phyloP scores from a whole-genome alignment of 192 early-diverging fungal genomes.

The Obelidium mucronatum region DNA sequence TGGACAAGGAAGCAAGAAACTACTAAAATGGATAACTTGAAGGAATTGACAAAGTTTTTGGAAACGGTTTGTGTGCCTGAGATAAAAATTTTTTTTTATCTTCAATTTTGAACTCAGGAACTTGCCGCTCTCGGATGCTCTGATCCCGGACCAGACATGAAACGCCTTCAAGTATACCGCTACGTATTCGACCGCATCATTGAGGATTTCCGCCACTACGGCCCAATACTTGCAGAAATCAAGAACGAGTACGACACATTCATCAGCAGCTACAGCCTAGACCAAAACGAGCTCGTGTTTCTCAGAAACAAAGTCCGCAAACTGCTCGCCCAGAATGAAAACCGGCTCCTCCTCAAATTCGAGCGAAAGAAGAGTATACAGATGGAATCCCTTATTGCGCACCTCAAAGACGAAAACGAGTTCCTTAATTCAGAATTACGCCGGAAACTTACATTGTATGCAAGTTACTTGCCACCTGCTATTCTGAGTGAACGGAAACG shows the following conservation, averaged over 20 bases:
- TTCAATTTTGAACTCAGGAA: conserved; percentile 31
- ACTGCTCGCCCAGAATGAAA: conserved; percentile 60
- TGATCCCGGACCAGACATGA: conserved; percentile 42
- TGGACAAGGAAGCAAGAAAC: conserved; percentile 36
- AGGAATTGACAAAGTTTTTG: conserved; percentile 42
- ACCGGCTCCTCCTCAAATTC: conserved; percentile 57
- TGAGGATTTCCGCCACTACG: conserved; percentile 53
- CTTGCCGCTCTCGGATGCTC: conserved; percentile 41
- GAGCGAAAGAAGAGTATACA: conserved; percentile 51
- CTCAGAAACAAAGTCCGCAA: conserved; percentile 57
- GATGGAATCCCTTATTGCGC: conserved; percentile 44
- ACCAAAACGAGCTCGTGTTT: conserved; percentile 53
- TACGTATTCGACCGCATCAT: conserved; percentile 54
- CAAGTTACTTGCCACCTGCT: conserved; percentile 55
- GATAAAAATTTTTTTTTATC: not conserved
- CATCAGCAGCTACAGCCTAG: conserved; percentile 41
- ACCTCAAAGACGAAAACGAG: conserved; percentile 46
- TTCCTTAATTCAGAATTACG: conserved; percentile 49
- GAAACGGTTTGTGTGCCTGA: conserved; percentile 22
- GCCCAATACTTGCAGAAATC: conserved; percentile 58
- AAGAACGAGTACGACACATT: conserved; percentile 62
- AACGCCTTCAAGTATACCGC: conserved; percentile 51
- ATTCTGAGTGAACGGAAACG: conserved; percentile 45
- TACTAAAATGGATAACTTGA: conserved; percentile 40
- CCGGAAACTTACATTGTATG: conserved; percentile 56